Conservation (phyloP, 768 basidiomycete species). For the Hygrophoropsis aurantiaca region DNA sequence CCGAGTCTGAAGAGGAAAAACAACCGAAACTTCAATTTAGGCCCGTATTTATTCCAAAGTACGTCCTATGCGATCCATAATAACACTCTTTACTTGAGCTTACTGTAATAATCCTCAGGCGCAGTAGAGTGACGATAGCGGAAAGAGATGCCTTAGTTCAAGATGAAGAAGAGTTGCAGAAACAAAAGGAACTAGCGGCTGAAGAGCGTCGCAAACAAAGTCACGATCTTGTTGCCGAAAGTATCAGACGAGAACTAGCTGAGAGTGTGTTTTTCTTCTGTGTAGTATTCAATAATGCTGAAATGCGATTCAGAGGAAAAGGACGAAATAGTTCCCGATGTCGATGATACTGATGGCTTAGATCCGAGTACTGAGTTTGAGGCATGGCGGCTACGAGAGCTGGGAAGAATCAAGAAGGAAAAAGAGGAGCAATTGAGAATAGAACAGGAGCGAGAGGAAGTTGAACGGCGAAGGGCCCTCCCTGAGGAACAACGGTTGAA, state of each 20-base stretch:
- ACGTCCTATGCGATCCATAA: slow-evolving; percentile 24
- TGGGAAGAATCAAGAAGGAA: slow-evolving; percentile 91
- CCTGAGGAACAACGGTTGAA: slow-evolving; percentile 91
- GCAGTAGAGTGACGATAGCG: slow-evolving; percentile 69
- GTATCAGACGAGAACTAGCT: slow-evolving; percentile 85
- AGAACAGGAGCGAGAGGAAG: slow-evolving; percentile 86
- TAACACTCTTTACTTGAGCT: not conserved
- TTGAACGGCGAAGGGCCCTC: slow-evolving; percentile 87
- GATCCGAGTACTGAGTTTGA: slow-evolving; percentile 92
- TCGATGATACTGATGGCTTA: slow-evolving; percentile 93
- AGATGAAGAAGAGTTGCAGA: slow-evolving; percentile 74
- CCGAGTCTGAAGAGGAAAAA: slow-evolving; percentile 76
- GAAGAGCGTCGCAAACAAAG: slow-evolving; percentile 86
- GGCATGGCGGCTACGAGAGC: slow-evolving; percentile 92
- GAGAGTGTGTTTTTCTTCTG: slow-evolving; percentile 63
- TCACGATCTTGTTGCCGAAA: slow-evolving; percentile 92
- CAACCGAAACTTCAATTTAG: slow-evolving; percentile 76
- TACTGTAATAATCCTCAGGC: slow-evolving; percentile 41
- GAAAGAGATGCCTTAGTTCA: slow-evolving; percentile 67
- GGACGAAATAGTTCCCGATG: slow-evolving; percentile 76
- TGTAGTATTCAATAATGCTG: slow-evolving; percentile 1
- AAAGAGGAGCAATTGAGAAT: slow-evolving; percentile 82
- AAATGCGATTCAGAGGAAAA: slow-evolving; percentile 69
- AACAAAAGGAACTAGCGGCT: slow-evolving; percentile 68
- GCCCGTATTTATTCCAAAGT: slow-evolving; percentile 97